Evolutionary conservation across 768 basidiomycete species (phyloP).

Genomic region (Suillus occidentalis): DNA sequence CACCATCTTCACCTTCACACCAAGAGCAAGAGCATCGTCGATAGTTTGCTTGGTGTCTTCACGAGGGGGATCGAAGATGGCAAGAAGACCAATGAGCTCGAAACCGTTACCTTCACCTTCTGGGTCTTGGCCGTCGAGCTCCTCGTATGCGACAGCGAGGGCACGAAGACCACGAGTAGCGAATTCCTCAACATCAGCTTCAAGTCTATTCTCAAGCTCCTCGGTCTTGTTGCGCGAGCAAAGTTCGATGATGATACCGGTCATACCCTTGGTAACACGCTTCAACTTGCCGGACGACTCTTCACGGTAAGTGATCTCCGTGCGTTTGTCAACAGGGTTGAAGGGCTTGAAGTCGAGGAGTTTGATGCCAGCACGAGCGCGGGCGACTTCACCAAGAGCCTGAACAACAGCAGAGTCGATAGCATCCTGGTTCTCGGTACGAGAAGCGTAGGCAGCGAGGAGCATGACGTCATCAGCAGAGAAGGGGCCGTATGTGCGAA

Average conservation of each 20-base stretch:
- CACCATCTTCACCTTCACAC: conserved; percentile 99
- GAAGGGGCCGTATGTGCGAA: conserved; percentile 89
- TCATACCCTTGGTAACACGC: conserved; percentile 99
- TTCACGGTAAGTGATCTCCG: conserved; percentile 97
- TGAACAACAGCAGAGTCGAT: conserved; percentile 87
- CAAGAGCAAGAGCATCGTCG: conserved; percentile 92
- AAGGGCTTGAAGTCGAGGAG: conserved; percentile 99
- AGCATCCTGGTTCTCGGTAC: conserved; percentile 98
- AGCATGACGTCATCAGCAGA: conserved; percentile 89
- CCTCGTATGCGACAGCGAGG: conserved; percentile 94
- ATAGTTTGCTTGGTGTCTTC: conserved; percentile 99
- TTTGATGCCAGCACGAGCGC: conserved; percentile 90
- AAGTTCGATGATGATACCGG: conserved; percentile 95
- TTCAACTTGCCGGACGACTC: conserved; percentile 93
- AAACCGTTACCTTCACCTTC: conserved; percentile 95
- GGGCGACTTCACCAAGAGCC: conserved; percentile 68
- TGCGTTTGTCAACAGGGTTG: conserved; percentile 99
- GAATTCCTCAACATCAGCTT: conserved; percentile 95
- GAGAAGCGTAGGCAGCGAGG: conserved; percentile 92
- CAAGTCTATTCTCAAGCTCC: conserved; percentile 86
- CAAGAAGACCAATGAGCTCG: conserved; percentile 94
- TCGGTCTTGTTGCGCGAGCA: conserved; percentile 98
- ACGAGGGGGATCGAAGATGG: conserved; percentile 98
- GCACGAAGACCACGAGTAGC: conserved; percentile 94
- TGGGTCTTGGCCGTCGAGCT: conserved; percentile 77